Evolutionary conservation across 257 asterid genomes (phyloP).

Genomic region (Plantago elongata): DNA sequence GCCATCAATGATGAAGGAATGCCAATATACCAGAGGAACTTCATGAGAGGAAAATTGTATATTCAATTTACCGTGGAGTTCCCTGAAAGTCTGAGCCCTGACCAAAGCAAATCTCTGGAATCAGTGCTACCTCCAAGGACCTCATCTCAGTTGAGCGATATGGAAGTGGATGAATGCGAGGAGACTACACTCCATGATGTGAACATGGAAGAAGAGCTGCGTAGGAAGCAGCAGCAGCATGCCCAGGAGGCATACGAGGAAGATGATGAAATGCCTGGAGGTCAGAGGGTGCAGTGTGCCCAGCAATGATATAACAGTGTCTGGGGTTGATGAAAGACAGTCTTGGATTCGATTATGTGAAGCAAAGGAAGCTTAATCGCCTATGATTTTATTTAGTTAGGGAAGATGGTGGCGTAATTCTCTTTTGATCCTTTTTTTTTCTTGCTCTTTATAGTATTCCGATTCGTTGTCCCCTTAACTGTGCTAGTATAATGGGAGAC

Average conservation of each 20-base stretch:
- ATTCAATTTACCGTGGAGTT: slow-evolving; percentile 76
- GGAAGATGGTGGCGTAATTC: slow-evolving; percentile 16
- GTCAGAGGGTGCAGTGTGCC: slow-evolving; percentile 59
- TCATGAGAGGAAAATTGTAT: slow-evolving; percentile 74
- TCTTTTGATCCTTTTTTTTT: too few species aligned
- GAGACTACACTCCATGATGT: slow-evolving; percentile 50
- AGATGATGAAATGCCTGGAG: slow-evolving; percentile 47
- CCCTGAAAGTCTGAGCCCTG: slow-evolving; percentile 58
- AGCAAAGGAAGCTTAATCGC: not conserved
- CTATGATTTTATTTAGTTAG: slow-evolving; percentile 11
- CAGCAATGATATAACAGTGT: slow-evolving; percentile 34
- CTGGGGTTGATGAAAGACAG: not conserved
- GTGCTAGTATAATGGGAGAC: slow-evolving; percentile 15
- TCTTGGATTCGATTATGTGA: not conserved
- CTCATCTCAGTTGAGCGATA: slow-evolving; percentile 23
- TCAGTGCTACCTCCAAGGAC: slow-evolving; percentile 42
- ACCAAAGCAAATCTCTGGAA: slow-evolving; percentile 52
- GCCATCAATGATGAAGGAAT: slow-evolving; percentile 95
- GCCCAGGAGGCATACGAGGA: slow-evolving; percentile 49
- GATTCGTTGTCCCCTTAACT: slow-evolving; percentile 12
- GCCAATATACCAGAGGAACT: slow-evolving; percentile 77
- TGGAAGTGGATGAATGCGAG: slow-evolving; percentile 47
- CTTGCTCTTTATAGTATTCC: slow-evolving; percentile 12
- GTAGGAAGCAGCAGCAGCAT: slow-evolving; percentile 38
- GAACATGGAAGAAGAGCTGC: slow-evolving; percentile 52